Evolutionary conservation across 2,329 filamentous ascomycete species (phyloP).

Genomic region (Monilinia laxa): DNA sequence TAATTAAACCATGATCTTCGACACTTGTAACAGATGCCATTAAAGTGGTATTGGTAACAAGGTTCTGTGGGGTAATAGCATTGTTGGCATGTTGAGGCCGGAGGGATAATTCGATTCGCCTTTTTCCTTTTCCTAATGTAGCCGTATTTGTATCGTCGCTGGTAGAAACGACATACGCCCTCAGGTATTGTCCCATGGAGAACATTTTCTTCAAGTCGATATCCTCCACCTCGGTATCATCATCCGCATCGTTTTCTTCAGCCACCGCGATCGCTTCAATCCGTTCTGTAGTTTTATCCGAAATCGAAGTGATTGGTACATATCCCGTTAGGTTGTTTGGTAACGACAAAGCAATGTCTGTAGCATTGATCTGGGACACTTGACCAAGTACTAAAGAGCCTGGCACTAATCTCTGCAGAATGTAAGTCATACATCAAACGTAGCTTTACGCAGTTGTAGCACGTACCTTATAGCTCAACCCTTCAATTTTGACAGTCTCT

Average conservation of each 20-base stretch:
- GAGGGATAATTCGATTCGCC: constrained; percentile 83
- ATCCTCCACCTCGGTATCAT: constrained; percentile 54
- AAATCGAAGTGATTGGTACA: constrained; percentile 89
- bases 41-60: constrained; percentile 73
- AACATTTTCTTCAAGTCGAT: constrained; percentile 77
- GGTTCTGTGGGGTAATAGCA: constrained; percentile 67
- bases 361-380: constrained; percentile 74
- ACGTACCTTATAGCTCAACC: constrained; percentile 82
- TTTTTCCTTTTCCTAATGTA: constrained; percentile 56
- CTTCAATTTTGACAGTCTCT: constrained; percentile 70
- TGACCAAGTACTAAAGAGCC: constrained; percentile 88
- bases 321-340: constrained; percentile 93
- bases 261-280: constrained; percentile 68
- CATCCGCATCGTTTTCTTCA: constrained; percentile 56
- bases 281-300: constrained; percentile 71
- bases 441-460: constrained; percentile 2
- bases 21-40: constrained; percentile 88
- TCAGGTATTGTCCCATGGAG: constrained; percentile 79
- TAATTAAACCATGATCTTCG: constrained; percentile 93
- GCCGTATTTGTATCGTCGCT: constrained; percentile 58
- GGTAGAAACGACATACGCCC: constrained; percentile 79
- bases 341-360: constrained; percentile 77
- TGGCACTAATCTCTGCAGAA: constrained; percentile 69
- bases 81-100: constrained; percentile 77
- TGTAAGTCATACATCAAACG: constrained; percentile 39